Evolutionary conservation across 495 filamentous ascomycete species (phyloP), one percentile per base, ranked within the genome.

Genomic region (Penicillium coprophilum): DNA sequence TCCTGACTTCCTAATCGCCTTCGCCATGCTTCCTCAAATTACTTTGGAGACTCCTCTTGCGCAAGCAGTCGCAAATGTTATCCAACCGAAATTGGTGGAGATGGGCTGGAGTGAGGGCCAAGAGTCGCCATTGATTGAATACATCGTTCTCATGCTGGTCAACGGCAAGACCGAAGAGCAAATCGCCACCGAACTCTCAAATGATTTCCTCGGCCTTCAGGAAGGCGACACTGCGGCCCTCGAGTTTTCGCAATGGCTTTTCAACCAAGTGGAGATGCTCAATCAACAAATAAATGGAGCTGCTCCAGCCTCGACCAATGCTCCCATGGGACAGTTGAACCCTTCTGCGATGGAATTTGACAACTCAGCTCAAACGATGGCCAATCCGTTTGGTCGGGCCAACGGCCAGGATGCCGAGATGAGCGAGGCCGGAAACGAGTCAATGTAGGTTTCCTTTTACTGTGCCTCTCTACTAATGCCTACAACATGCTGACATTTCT

Each of bases 81-180:
- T 96, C 49, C 89, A 93, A 69, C 87, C 89, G n/a, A 97, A 97
- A 73, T 75, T 98, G 61, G 85, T 91, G n/a, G 93, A 98, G 71
- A 87, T 92, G 54, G 92, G 91, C 54, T 97, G 93, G 94, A 89
- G 84, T 41, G 87, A 85, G 55, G 79, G 82, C 58, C 90, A 92
- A 66, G 93, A 90, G 64, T 85, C 88, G 15, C 88, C 91, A 12
- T 80, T 98, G 55, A 87, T 90, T 40, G 94, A 98, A 73, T 98
- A 97, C 70, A 93, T 98, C 58, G 88, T 96, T 44, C 80, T 96
- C 51, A 97, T 97, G 93, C 82, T 98, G 28, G 90, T 87, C 55
- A 97, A 97, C 70, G 90, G 92, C 55, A 96, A 96, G 73, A 89
- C 87, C 7, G 86, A 94, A 67, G 84, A 90, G 43, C 87, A 96